Evolutionary conservation across 768 basidiomycete genomes (phyloP).

Genomic region (Tricholoma sp.): DNA sequence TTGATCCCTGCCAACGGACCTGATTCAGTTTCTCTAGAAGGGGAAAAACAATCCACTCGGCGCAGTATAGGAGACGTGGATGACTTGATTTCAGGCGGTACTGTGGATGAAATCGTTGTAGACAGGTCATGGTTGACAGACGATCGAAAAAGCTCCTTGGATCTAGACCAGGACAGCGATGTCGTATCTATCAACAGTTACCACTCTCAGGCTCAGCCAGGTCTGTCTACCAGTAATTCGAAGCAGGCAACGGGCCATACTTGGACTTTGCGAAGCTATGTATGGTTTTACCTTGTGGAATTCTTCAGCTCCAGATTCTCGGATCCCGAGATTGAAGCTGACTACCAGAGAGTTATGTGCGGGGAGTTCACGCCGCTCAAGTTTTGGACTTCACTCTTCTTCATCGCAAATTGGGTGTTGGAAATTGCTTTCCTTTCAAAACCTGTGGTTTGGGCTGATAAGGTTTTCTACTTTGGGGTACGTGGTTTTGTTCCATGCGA

Average conservation of each 20-base stretch:
- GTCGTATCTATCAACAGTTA: background rate
- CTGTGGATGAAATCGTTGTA: slow-evolving; percentile 54
- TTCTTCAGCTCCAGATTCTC: slow-evolving; percentile 9
- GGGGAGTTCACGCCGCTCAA: slow-evolving; percentile 9
- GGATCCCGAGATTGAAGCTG: slow-evolving; percentile 1
- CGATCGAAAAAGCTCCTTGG: slow-evolving; percentile 34
- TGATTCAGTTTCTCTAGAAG: background rate
- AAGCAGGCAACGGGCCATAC: background rate
- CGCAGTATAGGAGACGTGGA: background rate
- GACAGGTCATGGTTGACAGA: slow-evolving; percentile 45
- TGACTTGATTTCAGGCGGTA: background rate
- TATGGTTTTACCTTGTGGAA: background rate
- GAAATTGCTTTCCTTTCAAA: slow-evolving; percentile 15
- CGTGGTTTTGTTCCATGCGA: background rate
- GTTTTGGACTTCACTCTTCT: slow-evolving; percentile 18
- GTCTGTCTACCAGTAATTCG: background rate
- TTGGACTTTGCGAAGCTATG: background rate
- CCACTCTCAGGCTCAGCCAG: background rate
- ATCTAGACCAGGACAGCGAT: slow-evolving; percentile 21
- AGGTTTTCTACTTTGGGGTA: slow-evolving; percentile 39
- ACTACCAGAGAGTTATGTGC: slow-evolving; percentile 20
- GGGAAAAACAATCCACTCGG: background rate
- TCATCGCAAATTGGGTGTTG: slow-evolving; percentile 21
- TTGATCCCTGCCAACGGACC: too few relatives aligned
- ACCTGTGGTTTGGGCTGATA: slow-evolving; percentile 21